Evolutionary conservation across 164 flowering plant species (phyloP).

Genomic region (Chloranthus sessilifolius): DNA sequence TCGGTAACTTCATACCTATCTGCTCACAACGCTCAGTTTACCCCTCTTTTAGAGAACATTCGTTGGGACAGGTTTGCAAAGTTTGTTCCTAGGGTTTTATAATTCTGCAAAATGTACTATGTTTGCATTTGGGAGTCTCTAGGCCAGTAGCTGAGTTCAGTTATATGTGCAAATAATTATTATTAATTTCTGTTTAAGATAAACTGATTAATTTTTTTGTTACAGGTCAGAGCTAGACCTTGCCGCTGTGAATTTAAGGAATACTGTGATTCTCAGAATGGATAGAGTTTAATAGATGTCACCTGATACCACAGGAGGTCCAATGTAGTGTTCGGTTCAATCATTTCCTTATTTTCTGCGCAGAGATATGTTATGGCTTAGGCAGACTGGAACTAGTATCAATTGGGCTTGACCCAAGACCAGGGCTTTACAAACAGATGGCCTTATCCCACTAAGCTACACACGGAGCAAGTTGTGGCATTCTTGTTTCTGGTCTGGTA

Average conservation of each 20-base stretch:
- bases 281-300: constrained; percentile 1
- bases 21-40: neutral
- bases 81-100: too few species aligned
- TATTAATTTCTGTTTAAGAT: neutral
- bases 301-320: neutral
- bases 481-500: too few species aligned
- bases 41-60: too few species aligned
- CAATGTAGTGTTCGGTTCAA: neutral
- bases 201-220: neutral
- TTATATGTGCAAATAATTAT: too few species aligned
- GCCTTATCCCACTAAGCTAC: neutral
- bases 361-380: too few species aligned
- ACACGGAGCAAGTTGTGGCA: too few species aligned
- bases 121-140: neutral
- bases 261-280: constrained; percentile 72
- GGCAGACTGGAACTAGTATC: too few species aligned
- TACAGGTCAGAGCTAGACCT: constrained; percentile 70
- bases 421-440: neutral
- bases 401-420: too few species aligned
- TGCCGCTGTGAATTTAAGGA: constrained; percentile 67
- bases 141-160: neutral
- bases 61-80: too few species aligned
- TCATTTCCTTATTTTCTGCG: neutral
- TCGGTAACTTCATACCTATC: neutral
- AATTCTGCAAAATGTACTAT: too few species aligned